phyloP scores from a whole-genome alignment of 352 stramenopile species.

The Globisporangium cederbergense region DNA sequence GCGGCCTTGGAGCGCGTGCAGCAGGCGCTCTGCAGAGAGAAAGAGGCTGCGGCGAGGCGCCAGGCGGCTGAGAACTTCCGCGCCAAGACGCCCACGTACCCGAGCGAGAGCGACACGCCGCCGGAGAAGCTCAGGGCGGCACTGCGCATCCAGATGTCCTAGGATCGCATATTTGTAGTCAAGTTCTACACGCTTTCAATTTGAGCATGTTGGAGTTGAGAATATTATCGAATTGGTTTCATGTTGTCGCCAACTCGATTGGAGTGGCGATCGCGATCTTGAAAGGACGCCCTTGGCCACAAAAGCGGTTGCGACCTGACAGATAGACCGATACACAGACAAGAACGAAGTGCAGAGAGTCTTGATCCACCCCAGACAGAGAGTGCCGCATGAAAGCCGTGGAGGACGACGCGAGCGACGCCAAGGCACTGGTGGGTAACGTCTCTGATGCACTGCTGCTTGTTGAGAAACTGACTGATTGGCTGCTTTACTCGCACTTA shows the following conservation, averaged over 20 bases:
- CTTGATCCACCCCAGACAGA: not conserved
- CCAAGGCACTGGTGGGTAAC: conserved; percentile 13
- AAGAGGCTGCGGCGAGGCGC: conserved; percentile 6
- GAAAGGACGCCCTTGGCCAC: not conserved
- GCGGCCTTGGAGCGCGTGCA: conserved; percentile 7
- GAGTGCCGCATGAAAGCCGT: conserved; percentile 10
- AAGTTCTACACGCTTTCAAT: not conserved
- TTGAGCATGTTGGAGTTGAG: not conserved
- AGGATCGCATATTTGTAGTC: not conserved
- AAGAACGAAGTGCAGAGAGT: too few species aligned
- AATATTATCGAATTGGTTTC: not conserved
- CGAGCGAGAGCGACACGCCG: conserved; percentile 3
- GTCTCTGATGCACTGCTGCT: not conserved
- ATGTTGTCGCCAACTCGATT: not conserved
- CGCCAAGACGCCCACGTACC: conserved; percentile 7
- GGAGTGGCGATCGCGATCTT: not conserved
- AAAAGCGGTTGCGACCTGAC: too few species aligned
- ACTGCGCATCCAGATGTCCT: not conserved
- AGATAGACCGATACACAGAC: not conserved
- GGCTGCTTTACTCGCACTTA: conserved; percentile 3
- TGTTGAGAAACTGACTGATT: too few species aligned
- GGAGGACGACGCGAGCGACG: conserved; percentile 7
- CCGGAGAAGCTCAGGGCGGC: not conserved
- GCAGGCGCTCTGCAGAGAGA: conserved; percentile 6
- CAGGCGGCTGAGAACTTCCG: conserved; percentile 11